Percentiles rank a stretch among this genome's conserved stretches.
Conservation (phyloP, 176 grass and related monocot species). For the Eremochloa ophiuroides region DNA sequence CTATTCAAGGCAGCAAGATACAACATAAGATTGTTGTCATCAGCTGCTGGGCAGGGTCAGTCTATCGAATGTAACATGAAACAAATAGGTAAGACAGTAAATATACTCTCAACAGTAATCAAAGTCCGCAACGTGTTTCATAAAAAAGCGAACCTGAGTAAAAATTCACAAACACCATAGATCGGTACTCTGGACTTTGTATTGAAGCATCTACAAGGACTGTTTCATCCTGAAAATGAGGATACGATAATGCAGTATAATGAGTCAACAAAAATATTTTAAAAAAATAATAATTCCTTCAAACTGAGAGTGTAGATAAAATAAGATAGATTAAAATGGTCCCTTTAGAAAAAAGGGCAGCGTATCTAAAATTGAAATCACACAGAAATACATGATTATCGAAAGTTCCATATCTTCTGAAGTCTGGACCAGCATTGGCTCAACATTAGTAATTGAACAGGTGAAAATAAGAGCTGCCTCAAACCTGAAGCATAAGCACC, state of each 20-base stretch:
- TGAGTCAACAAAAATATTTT: background rate
- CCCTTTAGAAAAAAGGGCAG: background rate
- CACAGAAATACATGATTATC: background rate
- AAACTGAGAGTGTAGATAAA: background rate
- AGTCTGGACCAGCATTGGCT: background rate
- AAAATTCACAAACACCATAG: conserved; percentile 90
- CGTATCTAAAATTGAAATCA: background rate
- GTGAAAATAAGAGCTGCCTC: background rate
- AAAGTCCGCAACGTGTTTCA: background rate
- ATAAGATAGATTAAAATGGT: background rate
- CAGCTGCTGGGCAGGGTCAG: background rate
- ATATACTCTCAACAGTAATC: background rate
- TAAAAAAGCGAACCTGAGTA: conserved; percentile 61
- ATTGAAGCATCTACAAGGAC: conserved; percentile 71
- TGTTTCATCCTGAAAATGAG: conserved; percentile 68
- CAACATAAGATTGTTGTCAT: background rate
- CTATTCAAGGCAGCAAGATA: background rate
- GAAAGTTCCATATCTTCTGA: background rate
- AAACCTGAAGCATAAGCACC: conserved; percentile 95
- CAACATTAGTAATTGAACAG: background rate
- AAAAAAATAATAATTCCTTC: background rate
- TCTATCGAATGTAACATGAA: background rate
- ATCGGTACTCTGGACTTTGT: conserved; percentile 71
- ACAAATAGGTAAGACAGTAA: background rate
- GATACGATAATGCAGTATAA: background rate